Conservation (phyloP, 352 stramenopile species). For the Pseudoperonospora humuli region DNA sequence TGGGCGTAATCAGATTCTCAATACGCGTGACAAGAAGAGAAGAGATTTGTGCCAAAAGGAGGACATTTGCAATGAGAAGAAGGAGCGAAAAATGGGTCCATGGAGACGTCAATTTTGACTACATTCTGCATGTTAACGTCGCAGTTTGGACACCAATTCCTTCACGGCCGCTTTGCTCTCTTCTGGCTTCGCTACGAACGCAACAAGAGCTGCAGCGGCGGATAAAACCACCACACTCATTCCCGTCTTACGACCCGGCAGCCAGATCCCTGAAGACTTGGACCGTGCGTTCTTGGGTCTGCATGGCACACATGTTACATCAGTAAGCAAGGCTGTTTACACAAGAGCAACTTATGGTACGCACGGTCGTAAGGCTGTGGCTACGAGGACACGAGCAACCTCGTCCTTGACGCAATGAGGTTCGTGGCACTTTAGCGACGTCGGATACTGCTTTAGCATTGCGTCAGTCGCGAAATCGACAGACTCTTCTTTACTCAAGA, state of each 20-base stretch:
- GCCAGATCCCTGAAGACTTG: constrained; percentile 27
- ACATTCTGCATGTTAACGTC: constrained; percentile 16
- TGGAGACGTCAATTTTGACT: no score
- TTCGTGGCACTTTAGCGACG: constrained; percentile 37
- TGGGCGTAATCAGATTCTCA: no score
- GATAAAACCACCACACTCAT: constrained; percentile 9
- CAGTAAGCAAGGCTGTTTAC: not conserved
- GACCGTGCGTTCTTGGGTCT: constrained; percentile 46
- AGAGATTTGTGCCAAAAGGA: no score
- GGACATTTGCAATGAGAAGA: no score
- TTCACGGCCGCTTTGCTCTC: constrained; percentile 22
- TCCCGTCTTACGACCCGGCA: constrained; percentile 11
- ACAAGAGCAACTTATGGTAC: constrained; percentile 8
- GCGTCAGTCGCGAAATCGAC: constrained; percentile 42
- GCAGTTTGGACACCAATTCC: constrained; percentile 19
- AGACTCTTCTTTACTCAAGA: constrained; percentile 11
- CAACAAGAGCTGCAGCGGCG: constrained; percentile 5
- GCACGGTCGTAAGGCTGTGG: constrained; percentile 46
- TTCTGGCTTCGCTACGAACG: constrained; percentile 24
- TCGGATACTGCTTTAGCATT: constrained; percentile 40
- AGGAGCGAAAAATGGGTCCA: no score
- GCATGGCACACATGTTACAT: not conserved
- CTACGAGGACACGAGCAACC: constrained; percentile 30
- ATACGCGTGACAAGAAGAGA: no score
- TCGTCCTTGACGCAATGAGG: constrained; percentile 28